A percentile compares a stretch with the other conserved stretches of the same genome.
Conservation (phyloP, 1,284 basidiomycete species). For the Porogramme epimiltina region DNA sequence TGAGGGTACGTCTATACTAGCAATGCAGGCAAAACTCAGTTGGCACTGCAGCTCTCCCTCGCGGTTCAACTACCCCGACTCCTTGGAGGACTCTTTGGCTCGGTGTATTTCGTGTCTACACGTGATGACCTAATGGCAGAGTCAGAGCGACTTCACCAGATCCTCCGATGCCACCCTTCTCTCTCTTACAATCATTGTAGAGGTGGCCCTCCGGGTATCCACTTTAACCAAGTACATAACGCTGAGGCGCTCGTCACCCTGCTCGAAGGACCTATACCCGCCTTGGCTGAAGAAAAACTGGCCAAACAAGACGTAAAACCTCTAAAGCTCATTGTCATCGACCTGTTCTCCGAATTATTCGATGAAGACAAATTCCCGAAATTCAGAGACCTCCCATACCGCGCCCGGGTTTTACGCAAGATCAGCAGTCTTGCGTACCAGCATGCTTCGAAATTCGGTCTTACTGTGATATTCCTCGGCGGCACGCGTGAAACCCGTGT, state of each 20-base stretch:
- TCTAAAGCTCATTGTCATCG: slow-evolving; percentile 76
- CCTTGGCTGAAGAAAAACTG: neutral
- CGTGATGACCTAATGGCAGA: slow-evolving; percentile 65
- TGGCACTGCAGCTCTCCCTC: slow-evolving; percentile 78
- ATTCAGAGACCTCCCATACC: slow-evolving; percentile 62
- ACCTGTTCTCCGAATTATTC: slow-evolving; percentile 82
- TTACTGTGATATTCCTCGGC: slow-evolving; percentile 84
- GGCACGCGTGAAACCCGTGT: slow-evolving; percentile 82
- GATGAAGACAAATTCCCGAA: slow-evolving; percentile 59
- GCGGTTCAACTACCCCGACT: slow-evolving; percentile 68
- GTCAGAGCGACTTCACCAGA: slow-evolving; percentile 59
- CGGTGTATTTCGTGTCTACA: slow-evolving; percentile 75
- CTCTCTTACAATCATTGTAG: slow-evolving; percentile 32
- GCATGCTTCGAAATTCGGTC: slow-evolving; percentile 59
- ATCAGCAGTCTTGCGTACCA: slow-evolving; percentile 69
- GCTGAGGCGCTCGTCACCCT: slow-evolving; percentile 52
- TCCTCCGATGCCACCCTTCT: slow-evolving; percentile 48
- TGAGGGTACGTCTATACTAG: slow-evolving; percentile 45
- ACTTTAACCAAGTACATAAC: slow-evolving; percentile 45
- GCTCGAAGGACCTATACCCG: slow-evolving; percentile 28
- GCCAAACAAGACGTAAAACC: neutral
- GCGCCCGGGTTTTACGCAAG: slow-evolving; percentile 68
- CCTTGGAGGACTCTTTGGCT: slow-evolving; percentile 57
- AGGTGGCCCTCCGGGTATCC: slow-evolving; percentile 61
- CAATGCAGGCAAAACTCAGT: slow-evolving; percentile 85